Base-by-base conservation (phyloP, 2,329 filamentous ascomycete species). In the Clarireedia paspali region DNA sequence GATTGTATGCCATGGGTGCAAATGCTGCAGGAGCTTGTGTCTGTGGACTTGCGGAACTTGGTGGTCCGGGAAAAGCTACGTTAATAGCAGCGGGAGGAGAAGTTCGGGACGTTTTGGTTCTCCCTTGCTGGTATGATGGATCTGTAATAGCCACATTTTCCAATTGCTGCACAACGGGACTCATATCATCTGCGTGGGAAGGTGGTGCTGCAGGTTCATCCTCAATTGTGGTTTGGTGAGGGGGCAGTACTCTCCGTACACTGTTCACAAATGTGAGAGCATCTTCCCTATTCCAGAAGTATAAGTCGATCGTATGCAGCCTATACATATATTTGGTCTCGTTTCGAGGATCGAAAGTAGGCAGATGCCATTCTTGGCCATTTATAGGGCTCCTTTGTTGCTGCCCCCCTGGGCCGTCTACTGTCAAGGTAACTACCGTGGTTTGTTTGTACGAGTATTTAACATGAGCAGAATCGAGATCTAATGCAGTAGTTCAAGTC, bases 281-380 rank as follows among this genome's bases (percentile, higher is more conserved):
- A 70, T 91, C 88, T 55, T 83, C 77, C 58, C 83, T 81, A 0
- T 83, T 89, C 86, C 87, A 91, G 66, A 91, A 87, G 73, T 92
- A 92, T 14, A 91, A 74, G 66, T 91, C 88, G 56, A 91, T 69
- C 0, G 84, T 85, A 67, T 89, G 84, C 6, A 92, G 78, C 67
- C 83, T 84, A 73, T 90, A 90, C 75, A 90, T 82, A 69, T 90
- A 91, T 69, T 87, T 89, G 67, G 81, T 84, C 70, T 91, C 82
- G 70, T 89, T 89, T 50, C 77, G 77, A 2, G 82, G 82, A 68
- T 91, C 87, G 68, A 80, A 87, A 0, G 83, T 83, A 2, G 87
- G 87, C 6, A 91, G 77, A 70, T 89, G 86, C 88, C 88, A 91
- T 69, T 90, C 76, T 59, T 79, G 79, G 47, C 74, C 73, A 60